Evolutionary conservation across 148 eudicot genomes (phyloP).

Genomic region (Nepenthes mirabilis): DNA sequence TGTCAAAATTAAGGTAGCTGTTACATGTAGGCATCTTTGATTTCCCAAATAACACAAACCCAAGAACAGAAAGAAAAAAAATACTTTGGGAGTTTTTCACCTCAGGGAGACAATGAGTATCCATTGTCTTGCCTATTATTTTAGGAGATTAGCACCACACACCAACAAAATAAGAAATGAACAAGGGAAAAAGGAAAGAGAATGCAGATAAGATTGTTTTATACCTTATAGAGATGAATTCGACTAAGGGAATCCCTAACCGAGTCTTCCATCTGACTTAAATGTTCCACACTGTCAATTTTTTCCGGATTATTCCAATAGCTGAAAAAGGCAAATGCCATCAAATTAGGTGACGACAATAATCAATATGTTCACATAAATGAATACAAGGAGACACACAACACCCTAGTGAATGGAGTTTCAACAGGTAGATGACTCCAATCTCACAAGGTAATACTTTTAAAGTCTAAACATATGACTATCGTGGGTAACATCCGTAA

Average conservation of each 20-base stretch:
- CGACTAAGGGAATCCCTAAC: conserved; percentile 53
- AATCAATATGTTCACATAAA: neutral
- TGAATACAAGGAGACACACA: neutral
- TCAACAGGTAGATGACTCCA: no score
- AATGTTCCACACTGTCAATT: conserved; percentile 62
- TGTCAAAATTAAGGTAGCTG: neutral
- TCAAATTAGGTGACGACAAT: neutral
- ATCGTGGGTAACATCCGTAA: no score
- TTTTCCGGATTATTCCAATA: conserved; percentile 83
- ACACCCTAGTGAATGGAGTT: neutral
- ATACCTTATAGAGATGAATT: conserved; percentile 68
- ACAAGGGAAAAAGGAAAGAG: neutral
- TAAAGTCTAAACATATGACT: no score
- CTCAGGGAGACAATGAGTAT: no score
- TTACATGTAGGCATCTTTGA: neutral
- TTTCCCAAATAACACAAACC: neutral
- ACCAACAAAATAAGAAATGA: neutral
- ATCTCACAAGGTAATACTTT: no score
- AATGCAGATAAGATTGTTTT: neutral
- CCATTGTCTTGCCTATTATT: no score
- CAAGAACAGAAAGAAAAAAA: no score
- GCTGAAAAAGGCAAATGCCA: conserved; percentile 25
- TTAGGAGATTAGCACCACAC: no score
- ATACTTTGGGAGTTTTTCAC: no score
- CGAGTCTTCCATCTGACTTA: conserved; percentile 78